Base-by-base conservation (phyloP, 1,139 yeast species). In the Nakaseomyces nivariensis region DNA sequence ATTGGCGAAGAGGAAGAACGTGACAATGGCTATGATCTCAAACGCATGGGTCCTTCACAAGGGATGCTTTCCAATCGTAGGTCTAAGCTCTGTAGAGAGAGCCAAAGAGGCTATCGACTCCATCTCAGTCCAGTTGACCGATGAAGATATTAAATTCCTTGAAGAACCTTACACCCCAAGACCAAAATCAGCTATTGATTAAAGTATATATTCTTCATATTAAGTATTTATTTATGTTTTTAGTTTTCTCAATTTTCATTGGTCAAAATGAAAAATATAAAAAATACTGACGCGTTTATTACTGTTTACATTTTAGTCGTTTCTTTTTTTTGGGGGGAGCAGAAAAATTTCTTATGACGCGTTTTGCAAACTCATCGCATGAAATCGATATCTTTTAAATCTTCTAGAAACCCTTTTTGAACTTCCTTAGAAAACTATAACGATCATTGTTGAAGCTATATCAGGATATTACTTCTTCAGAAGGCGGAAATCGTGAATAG, bases 11-110 rank as follows among this genome's bases (percentile, higher is more conserved):
- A 72, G 73, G 57, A 61, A 66, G 44, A 64, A 62, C 24, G 71
- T 68, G 22, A 60, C 74, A 8, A 79, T 78, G 83, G 77, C 82
- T 0, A 67, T 67, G 25, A 62, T 80, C 17, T 71, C 83, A 5
- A 70, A 75, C n/a, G 77, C 81, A 5, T 80, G 82, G 81, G 70
- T 70, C 4, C 54, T 78, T 5, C 53, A 67, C 43, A 79, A 79
- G 60, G 82, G 82, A 6, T 58, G 66, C 7, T 51, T 58, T 34
- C 81, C 82, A 3, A 76, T 80, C 54, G 74, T 81, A 11, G 86
- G 85, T 0, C 60, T 80, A 46, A 72, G 67, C 52, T 71, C 72
- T 32, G 66, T 65, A 5, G 71, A 68, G 54, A 68, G 85, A 54
- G 72, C 80, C 29, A 76, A 75, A 25, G 84, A 80, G 56, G 75